These are phyloP conservation scores for Candida yuanshanica DNA, from an alignment of 805 yeast genomes.

Conservation along the genomic window DNA sequence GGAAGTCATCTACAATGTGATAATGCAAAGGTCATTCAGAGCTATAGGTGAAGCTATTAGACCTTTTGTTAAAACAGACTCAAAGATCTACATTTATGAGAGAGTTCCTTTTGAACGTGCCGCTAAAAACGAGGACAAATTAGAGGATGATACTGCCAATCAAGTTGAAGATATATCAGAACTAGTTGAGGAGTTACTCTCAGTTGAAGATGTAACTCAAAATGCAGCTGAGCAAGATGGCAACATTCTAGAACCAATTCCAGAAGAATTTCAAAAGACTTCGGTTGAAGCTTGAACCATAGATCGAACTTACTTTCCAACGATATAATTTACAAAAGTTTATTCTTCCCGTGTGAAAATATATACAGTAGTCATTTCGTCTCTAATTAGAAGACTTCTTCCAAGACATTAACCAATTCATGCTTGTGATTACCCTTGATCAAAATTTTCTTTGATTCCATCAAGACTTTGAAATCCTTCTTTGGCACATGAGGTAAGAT, in stretches of 20 bases:
- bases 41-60: constrained; percentile 11
- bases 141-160: not conserved
- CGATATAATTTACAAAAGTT: not conserved
- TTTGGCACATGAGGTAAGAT: constrained; percentile 43
- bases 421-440: constrained; percentile 22
- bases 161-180: not conserved
- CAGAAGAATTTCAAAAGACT: not conserved
- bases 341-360: not conserved
- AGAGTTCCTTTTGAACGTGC: constrained; percentile 7
- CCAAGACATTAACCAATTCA: constrained; percentile 12
- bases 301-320: not conserved
- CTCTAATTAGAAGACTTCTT: constrained; percentile 13
- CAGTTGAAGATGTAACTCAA: not conserved
- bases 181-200: not conserved
- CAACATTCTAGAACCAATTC: not conserved
- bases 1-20: constrained; percentile 3
- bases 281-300: too few species aligned
- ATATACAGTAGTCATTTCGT: constrained; percentile 3
- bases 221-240: not conserved
- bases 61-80: constrained; percentile 10
- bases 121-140: not conserved
- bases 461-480: constrained; percentile 40
- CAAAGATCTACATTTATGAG: constrained; percentile 13
- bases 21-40: constrained; percentile 7
- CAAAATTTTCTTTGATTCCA: constrained; percentile 44